phyloP scores from a whole-genome alignment of 768 basidiomycete genomes.

The Steccherinum ochraceum region DNA sequence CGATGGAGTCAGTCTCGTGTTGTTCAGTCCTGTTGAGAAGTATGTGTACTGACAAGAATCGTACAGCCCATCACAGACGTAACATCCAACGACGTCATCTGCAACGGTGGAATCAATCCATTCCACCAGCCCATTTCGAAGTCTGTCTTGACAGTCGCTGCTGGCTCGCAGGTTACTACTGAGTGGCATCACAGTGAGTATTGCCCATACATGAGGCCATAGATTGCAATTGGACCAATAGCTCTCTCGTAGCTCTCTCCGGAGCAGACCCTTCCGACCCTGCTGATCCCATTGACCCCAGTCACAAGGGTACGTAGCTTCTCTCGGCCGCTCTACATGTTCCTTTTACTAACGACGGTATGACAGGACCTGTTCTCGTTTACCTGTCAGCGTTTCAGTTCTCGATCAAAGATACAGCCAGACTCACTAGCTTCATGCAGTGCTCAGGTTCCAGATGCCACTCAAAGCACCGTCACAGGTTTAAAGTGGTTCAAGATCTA shows the following conservation, averaged over 20 bases:
- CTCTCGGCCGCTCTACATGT: constrained; percentile 39
- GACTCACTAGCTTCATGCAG: no score
- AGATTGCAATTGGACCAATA: no score
- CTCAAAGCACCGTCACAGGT: constrained; percentile 38
- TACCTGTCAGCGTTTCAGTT: no score
- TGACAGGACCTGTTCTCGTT: constrained; percentile 13
- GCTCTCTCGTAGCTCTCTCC: constrained; percentile 22
- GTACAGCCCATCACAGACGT: constrained; percentile 50
- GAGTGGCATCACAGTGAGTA: constrained; percentile 42
- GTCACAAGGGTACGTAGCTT: constrained; percentile 36
- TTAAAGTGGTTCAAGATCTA: constrained; percentile 49
- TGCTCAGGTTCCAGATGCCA: constrained; percentile 36
- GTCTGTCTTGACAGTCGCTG: constrained; percentile 30
- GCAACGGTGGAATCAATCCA: constrained; percentile 44
- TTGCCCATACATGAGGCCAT: neutral
- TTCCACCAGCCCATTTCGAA: constrained; percentile 11
- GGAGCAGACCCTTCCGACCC: constrained; percentile 42
- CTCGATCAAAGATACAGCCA: no score
- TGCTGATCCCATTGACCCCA: constrained; percentile 40
- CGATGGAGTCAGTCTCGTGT: constrained; percentile 35
- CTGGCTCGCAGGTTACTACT: constrained; percentile 45
- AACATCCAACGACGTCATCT: constrained; percentile 47
- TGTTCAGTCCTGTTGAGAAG: neutral
- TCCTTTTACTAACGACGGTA: neutral
- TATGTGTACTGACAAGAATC: neutral